Evolutionary conservation across 768 basidiomycete genomes (phyloP).

Genomic region (Tulasnella sp.): DNA sequence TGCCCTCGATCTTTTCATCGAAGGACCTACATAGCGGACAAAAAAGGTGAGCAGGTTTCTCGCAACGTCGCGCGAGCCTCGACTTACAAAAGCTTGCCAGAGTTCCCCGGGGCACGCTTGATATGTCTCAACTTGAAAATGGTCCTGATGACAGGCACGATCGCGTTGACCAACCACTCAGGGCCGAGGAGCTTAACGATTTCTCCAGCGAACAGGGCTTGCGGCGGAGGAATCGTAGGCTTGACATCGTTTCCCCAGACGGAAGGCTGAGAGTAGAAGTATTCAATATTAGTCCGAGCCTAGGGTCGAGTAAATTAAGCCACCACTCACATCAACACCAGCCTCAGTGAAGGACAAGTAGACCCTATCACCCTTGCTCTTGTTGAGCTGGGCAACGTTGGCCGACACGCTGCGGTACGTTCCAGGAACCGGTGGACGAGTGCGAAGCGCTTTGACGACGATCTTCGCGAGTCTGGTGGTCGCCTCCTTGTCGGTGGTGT

Average conservation of each 20-base stretch:
- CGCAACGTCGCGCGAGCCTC: neutral
- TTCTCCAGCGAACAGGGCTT: conserved; percentile 48
- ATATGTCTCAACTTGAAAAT: conserved; percentile 63
- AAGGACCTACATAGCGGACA: neutral
- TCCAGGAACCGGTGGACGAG: conserved; percentile 74
- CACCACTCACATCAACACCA: conserved; percentile 56
- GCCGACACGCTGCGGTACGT: conserved; percentile 54
- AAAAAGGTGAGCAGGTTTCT: neutral
- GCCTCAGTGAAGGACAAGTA: conserved; percentile 67
- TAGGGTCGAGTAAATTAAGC: neutral
- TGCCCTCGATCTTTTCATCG: neutral
- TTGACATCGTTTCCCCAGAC: neutral
- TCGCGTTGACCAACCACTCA: conserved; percentile 61
- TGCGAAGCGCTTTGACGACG: conserved; percentile 70
- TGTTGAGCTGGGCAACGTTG: conserved; percentile 47
- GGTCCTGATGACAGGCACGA: conserved; percentile 65
- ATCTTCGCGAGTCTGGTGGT: conserved; percentile 55
- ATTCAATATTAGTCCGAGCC: neutral
- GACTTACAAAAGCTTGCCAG: conserved; percentile 55
- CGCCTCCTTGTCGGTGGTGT: neutral
- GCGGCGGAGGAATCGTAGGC: conserved; percentile 41
- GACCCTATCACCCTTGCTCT: conserved; percentile 56
- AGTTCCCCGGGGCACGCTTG: conserved; percentile 67
- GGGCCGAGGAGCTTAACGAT: conserved; percentile 55
- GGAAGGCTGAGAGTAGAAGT: conserved; percentile 7